Evolutionary conservation across 805 yeast genomes (phyloP).

Genomic region (Wickerhamomyces alni): DNA sequence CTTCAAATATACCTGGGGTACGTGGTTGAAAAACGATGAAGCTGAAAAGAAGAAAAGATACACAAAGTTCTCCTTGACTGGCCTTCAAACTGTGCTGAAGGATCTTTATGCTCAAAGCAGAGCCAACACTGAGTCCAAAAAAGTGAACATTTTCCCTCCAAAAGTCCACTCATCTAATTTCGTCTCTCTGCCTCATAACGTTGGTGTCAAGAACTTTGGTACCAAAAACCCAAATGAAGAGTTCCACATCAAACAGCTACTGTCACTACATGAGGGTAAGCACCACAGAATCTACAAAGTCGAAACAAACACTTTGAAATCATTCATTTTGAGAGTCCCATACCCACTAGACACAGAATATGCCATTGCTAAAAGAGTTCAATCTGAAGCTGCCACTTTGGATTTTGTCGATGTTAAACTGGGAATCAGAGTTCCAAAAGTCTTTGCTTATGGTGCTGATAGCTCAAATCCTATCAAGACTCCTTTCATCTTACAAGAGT

Average conservation of each 20-base stretch:
- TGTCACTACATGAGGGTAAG: conserved; percentile 89
- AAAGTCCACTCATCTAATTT: conserved; percentile 35
- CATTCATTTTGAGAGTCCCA: conserved; percentile 78
- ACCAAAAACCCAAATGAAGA: conserved; percentile 35
- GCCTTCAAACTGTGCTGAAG: conserved; percentile 50
- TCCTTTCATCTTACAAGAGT: conserved; percentile 81
- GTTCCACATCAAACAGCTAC: conserved; percentile 58
- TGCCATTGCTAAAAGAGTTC: conserved; percentile 59
- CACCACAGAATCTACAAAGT: conserved; percentile 84
- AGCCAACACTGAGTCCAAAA: conserved; percentile 25
- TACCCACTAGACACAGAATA: conserved; percentile 67
- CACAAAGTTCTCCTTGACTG: conserved; percentile 78
- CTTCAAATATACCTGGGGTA: conserved; percentile 90
- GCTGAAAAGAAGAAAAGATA: conserved; percentile 68
- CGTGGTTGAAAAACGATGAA: conserved; percentile 82
- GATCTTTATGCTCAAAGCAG: conserved; percentile 35
- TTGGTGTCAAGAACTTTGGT: conserved; percentile 38
- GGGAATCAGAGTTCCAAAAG: conserved; percentile 66
- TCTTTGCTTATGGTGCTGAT: conserved; percentile 57
- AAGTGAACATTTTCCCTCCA: conserved; percentile 23
- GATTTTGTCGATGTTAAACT: conserved; percentile 70
- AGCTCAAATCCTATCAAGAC: conserved; percentile 55
- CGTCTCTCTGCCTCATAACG: conserved; percentile 43
- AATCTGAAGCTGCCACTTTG: conserved; percentile 90
- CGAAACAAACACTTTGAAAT: conserved; percentile 52